Evolutionary conservation across 148 eudicot genomes (phyloP).

Genomic region (Rhododendron kiyosumense): DNA sequence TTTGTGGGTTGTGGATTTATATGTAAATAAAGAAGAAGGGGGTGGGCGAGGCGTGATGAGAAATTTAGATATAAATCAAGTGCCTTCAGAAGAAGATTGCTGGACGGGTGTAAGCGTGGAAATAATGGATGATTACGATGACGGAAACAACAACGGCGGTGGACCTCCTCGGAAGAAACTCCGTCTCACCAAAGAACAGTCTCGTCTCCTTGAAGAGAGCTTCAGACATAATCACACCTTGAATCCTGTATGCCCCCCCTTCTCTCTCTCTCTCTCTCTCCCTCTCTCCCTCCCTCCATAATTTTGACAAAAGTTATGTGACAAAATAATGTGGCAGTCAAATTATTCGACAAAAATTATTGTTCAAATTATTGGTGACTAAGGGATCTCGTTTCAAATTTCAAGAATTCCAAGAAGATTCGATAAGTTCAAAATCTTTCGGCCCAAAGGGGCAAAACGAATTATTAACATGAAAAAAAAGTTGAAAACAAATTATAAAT

Average conservation of each 20-base stretch:
- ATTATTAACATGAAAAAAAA: not conserved
- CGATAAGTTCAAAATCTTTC: not conserved
- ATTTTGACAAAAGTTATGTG: not conserved
- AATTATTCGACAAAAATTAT: not conserved
- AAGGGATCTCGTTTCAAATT: not conserved
- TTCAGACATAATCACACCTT: slow-evolving; percentile 39
- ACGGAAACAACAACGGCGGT: slow-evolving; percentile 19
- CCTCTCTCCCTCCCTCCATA: not conserved
- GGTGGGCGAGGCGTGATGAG: slow-evolving; percentile 16
- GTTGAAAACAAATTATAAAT: too few species aligned
- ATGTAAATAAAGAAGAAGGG: not conserved
- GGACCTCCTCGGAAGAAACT: slow-evolving; percentile 47
- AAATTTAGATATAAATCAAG: slow-evolving; percentile 34
- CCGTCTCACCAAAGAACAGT: slow-evolving; percentile 45
- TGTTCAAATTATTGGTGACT: not conserved
- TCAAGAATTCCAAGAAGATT: not conserved
- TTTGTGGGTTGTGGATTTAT: not conserved
- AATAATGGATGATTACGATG: slow-evolving; percentile 19
- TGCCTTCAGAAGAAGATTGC: slow-evolving; percentile 28
- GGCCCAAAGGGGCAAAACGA: not conserved
- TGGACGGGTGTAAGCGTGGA: slow-evolving; percentile 18
- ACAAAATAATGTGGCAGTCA: not conserved
- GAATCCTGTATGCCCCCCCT: slow-evolving; percentile 27
- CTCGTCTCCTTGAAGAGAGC: slow-evolving; percentile 50
- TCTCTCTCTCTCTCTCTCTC: not conserved